Percentiles rank a stretch among this genome's conserved stretches.
Evolutionary conservation across 768 basidiomycete genomes (phyloP).

Genomic region (Russula ochroleuca): DNA sequence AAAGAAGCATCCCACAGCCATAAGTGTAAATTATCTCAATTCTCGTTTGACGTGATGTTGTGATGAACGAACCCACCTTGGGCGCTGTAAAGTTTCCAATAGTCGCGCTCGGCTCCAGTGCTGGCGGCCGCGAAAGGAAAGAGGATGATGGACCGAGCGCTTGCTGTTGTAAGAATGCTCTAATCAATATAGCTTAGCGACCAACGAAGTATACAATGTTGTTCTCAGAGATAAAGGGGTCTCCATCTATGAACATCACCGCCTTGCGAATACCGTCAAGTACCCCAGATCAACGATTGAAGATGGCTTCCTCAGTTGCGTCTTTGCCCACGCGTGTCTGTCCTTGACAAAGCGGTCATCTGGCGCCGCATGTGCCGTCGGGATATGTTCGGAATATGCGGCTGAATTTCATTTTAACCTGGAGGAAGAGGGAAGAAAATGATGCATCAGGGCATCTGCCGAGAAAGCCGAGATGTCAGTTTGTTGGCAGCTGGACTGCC

Average conservation of each 20-base stretch:
- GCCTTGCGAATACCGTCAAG: not conserved
- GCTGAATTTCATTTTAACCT: too few relatives aligned
- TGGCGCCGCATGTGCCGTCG: too few relatives aligned
- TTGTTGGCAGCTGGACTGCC: too few relatives aligned
- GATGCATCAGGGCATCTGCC: too few relatives aligned
- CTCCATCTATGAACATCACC: too few relatives aligned
- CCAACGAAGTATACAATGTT: not conserved
- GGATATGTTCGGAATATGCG: too few relatives aligned
- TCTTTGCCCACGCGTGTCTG: not conserved
- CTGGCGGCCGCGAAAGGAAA: not conserved
- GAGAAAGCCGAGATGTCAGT: too few relatives aligned
- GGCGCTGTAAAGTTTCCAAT: slow-evolving; percentile 6
- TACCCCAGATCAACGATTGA: not conserved
- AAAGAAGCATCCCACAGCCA: slow-evolving; percentile 8
- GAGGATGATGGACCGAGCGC: not conserved
- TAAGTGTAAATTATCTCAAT: not conserved
- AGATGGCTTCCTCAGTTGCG: not conserved
- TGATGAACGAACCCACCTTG: slow-evolving; percentile 24
- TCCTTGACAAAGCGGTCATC: not conserved
- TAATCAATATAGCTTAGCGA: not conserved
- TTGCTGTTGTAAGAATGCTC: not conserved
- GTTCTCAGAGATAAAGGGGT: not conserved
- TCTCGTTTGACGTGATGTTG: slow-evolving; percentile 25
- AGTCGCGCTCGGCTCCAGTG: not conserved
- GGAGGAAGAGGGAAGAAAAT: too few relatives aligned